Evolutionary conservation across 2,329 filamentous ascomycete species (phyloP).

Genomic region (Remersonia thermophila): DNA sequence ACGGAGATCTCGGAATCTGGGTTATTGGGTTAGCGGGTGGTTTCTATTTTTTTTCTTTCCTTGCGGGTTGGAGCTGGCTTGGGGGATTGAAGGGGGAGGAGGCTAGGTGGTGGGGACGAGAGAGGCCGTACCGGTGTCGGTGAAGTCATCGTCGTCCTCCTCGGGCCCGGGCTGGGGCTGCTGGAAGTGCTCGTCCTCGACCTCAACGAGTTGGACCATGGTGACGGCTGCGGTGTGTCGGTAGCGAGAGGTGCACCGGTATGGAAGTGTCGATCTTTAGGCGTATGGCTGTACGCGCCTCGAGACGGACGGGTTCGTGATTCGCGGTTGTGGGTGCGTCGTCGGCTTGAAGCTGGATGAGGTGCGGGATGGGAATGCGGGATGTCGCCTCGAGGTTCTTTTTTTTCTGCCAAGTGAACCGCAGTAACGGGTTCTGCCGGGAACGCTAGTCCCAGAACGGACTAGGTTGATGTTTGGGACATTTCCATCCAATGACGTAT

Average conservation of each 20-base stretch:
- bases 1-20: conserved; percentile 75
- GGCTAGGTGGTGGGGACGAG: background rate
- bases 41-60: background rate
- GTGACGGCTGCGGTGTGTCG: conserved; percentile 25
- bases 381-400: too few relatives aligned
- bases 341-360: background rate
- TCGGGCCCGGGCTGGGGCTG: conserved; percentile 55
- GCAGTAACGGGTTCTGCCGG: too few relatives aligned
- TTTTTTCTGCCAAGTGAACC: too few relatives aligned
- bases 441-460: too few relatives aligned
- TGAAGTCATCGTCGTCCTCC: conserved; percentile 85
- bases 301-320: too few relatives aligned
- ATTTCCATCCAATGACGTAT: too few relatives aligned
- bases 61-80: background rate
- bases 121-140: conserved; percentile 63
- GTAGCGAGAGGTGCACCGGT: too few relatives aligned
- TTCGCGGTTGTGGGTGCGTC: too few relatives aligned
- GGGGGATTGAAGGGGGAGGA: background rate
- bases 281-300: too few relatives aligned
- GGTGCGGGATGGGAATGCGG: background rate
- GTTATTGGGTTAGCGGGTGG: background rate
- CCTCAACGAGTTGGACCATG: conserved; percentile 96
- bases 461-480: too few relatives aligned
- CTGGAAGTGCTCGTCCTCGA: conserved; percentile 91
- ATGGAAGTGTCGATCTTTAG: too few relatives aligned